Base-by-base conservation (phyloP, 768 basidiomycete species). In the Clathrus columnatus region DNA sequence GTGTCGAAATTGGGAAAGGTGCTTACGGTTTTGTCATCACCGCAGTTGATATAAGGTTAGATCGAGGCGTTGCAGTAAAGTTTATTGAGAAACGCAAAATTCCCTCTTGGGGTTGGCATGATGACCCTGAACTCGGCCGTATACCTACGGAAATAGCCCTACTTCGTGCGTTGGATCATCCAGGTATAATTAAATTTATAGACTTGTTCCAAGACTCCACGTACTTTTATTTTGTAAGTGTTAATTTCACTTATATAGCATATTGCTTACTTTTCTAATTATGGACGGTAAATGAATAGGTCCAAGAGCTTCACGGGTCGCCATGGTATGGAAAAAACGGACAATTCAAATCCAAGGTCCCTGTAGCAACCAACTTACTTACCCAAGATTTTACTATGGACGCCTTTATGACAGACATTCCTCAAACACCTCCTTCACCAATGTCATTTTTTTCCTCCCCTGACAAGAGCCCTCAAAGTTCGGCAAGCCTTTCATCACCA, bases 21-120 rank as follows among this genome's bases (percentile, higher is more conserved):
- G 93, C 93, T 17, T 97, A 93, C 65, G 93, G 93, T 1, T 96
- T 97, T 66, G 94, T 97, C 24, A 88, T 95, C 79, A 86, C 87
- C 2, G 92, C 91, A 8, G 70, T 74, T 30, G 81, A 89, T 64
- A 81, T 79, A 14, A 62, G 60, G 27, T 75, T 78, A 46, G 75
- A 75, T 0, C 68, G 73, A 56, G 87, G 92, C 65, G 92, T 93
- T 51, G 93, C 93, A 0, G 87, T 96, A 69, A 97, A 97, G 71
- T 96, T 97, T 68, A 92, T 97, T 64, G 81, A 87, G 72, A 93
- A 91, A 68, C 77, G 73, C 50, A 78, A 81, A 58, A 75, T 84
- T 1, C 79, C 79, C 0, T 77, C 29, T 81, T 82, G 83, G 27
- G 51, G 56, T 11, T 66, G 66, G 64, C 80, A 79, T 70, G 69